Conservation (phyloP, 192 early-diverging fungal genomes). For the Linnemannia schmuckeri region DNA sequence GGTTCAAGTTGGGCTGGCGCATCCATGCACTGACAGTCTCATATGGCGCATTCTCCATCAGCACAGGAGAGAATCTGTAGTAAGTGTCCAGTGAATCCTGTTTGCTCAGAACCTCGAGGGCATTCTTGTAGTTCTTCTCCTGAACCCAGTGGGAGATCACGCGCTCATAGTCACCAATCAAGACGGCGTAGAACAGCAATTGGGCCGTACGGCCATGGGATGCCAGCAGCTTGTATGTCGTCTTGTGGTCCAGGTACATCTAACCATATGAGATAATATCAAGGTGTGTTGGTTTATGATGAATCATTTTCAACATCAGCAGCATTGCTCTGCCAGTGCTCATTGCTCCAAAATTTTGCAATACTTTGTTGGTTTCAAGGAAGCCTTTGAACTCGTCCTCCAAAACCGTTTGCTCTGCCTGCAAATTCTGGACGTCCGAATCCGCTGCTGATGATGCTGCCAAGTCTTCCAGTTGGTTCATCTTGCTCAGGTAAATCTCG, state of each 20-base stretch:
- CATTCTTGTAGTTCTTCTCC: constrained; percentile 80
- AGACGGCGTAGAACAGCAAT: constrained; percentile 84
- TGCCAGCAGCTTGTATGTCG: constrained; percentile 84
- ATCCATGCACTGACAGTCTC: constrained; percentile 92
- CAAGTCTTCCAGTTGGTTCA: constrained; percentile 76
- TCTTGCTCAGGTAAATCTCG: constrained; percentile 85
- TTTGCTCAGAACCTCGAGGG: constrained; percentile 82
- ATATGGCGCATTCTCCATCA: constrained; percentile 88
- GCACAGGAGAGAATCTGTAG: constrained; percentile 88
- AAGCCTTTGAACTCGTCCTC: constrained; percentile 82
- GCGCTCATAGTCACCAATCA: constrained; percentile 89
- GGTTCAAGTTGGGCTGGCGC: constrained; percentile 84
- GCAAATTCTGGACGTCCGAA: constrained; percentile 59
- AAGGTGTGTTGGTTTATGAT: background rate
- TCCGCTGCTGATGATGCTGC: constrained; percentile 57
- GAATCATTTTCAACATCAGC: background rate
- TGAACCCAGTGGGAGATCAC: constrained; percentile 89
- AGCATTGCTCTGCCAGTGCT: background rate
- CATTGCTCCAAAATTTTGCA: background rate
- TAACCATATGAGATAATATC: background rate
- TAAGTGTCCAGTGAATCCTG: constrained; percentile 87
- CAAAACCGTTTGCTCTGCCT: constrained; percentile 71
- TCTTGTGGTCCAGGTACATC: constrained; percentile 72
- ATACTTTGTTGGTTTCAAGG: constrained; percentile 77
- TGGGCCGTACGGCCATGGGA: constrained; percentile 90